Percentiles rank a stretch among this genome's conserved stretches.
These are phyloP conservation scores for Phytopythium chamaehyphon DNA, from an alignment of 352 stramenopile genomes.

Conservation along the genomic window DNA sequence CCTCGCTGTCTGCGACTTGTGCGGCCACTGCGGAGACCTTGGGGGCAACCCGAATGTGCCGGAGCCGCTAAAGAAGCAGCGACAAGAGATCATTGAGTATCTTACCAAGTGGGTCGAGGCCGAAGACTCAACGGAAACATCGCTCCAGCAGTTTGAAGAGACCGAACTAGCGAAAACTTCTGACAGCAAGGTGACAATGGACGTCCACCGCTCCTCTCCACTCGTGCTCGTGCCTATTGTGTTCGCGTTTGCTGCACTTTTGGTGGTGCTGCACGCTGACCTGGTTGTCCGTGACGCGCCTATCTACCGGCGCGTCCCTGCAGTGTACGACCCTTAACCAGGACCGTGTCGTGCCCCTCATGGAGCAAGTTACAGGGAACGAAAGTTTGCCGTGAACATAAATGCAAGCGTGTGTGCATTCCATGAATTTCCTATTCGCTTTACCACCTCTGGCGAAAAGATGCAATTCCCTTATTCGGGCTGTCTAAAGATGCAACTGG, in stretches of 20 bases:
- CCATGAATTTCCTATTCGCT: too few relatives aligned
- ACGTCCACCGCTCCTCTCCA: slow-evolving; percentile 43
- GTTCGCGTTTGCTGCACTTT: slow-evolving; percentile 44
- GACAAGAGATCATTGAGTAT: slow-evolving; percentile 58
- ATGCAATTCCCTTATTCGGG: not conserved
- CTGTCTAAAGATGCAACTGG: slow-evolving; percentile 11
- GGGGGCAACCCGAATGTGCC: slow-evolving; percentile 36
- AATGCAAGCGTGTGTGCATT: too few relatives aligned
- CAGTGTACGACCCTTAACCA: slow-evolving; percentile 15
- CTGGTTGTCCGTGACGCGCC: slow-evolving; percentile 47
- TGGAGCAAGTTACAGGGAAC: too few relatives aligned
- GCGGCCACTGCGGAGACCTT: slow-evolving; percentile 81
- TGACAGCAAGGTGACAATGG: slow-evolving; percentile 13
- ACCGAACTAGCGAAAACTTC: slow-evolving; percentile 6
- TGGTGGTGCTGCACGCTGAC: slow-evolving; percentile 49
- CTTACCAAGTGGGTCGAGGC: slow-evolving; percentile 54
- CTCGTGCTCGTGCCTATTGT: slow-evolving; percentile 70
- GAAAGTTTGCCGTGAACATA: too few relatives aligned
- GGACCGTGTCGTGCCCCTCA: too few relatives aligned
- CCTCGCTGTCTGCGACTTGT: slow-evolving; percentile 73
- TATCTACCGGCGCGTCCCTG: slow-evolving; percentile 33
- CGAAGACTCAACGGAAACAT: not conserved
- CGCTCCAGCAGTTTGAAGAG: not conserved
- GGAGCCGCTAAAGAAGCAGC: slow-evolving; percentile 62
- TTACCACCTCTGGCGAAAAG: not conserved